Conservation (phyloP, 2,329 filamentous ascomycete genomes). For the Fusarium oxysporum region DNA sequence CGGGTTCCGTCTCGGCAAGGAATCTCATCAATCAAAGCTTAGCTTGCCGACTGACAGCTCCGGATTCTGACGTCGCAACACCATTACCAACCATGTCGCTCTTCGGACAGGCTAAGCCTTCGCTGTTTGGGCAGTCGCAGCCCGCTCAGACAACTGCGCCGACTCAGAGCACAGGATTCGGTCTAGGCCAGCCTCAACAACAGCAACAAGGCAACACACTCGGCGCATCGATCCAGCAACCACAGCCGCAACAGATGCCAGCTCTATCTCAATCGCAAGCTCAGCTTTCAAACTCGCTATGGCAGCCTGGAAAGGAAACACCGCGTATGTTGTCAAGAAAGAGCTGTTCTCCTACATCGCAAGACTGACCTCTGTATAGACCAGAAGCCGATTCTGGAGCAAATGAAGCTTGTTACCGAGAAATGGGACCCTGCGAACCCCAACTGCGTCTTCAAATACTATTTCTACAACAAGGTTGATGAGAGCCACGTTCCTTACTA, state of each 20-base stretch:
- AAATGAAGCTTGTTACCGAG: constrained; percentile 75
- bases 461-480: constrained; percentile 89
- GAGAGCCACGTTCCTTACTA: constrained; percentile 81
- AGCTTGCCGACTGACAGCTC: constrained; percentile 22
- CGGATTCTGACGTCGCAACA: constrained; percentile 25
- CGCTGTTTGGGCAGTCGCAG: constrained; percentile 55
- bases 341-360: background rate
- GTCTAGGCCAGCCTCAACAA: constrained; percentile 47
- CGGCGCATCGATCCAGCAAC: constrained; percentile 50
- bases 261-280: constrained; percentile 58
- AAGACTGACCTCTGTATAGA: constrained; percentile 45
- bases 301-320: constrained; percentile 64
- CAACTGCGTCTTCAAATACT: constrained; percentile 81
- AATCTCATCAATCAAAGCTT: constrained; percentile 27
- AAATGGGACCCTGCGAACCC: constrained; percentile 80
- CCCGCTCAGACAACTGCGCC: constrained; percentile 49
- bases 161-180: constrained; percentile 35
- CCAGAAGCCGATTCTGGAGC: constrained; percentile 80
- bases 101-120: constrained; percentile 56
- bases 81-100: constrained; percentile 50
- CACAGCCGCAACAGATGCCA: constrained; percentile 58
- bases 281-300: constrained; percentile 62
- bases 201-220: constrained; percentile 54
- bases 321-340: constrained; percentile 55
- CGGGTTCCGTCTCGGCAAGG: constrained; percentile 15